phyloP scores from a whole-genome alignment of 2,329 filamentous ascomycete species.

The Lithohypha guttulata region DNA sequence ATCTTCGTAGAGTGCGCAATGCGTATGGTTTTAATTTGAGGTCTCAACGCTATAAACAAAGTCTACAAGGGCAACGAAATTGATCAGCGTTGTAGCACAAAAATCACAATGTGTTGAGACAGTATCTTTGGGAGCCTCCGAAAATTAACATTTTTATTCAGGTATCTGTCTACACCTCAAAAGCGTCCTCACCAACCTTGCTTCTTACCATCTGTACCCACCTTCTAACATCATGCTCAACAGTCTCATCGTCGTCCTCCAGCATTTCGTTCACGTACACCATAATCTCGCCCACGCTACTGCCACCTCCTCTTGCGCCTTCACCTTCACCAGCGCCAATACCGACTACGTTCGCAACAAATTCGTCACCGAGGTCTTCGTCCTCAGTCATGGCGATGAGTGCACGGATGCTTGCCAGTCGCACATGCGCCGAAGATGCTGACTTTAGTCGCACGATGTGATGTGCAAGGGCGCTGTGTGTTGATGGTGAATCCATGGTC shows the following conservation, averaged over 20 bases:
- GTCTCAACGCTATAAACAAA: too few species aligned
- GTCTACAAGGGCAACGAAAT: too few species aligned
- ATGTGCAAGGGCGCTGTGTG: constrained; percentile 81
- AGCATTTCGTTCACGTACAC: constrained; percentile 91
- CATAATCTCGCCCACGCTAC: constrained; percentile 59
- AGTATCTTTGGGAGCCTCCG: too few species aligned
- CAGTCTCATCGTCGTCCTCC: constrained; percentile 89
- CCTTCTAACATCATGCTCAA: constrained; percentile 76
- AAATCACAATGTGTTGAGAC: too few species aligned
- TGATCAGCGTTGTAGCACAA: too few species aligned
- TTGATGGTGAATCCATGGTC: constrained; percentile 60
- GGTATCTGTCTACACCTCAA: constrained; percentile 16
- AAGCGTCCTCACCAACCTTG: constrained; percentile 67
- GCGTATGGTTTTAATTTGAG: too few species aligned
- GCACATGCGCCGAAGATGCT: constrained; percentile 57
- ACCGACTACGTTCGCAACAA: constrained; percentile 48
- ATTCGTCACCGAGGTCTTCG: constrained; percentile 70
- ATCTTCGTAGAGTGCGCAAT: too few species aligned
- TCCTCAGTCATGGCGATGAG: constrained; percentile 66
- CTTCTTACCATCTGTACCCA: constrained; percentile 89
- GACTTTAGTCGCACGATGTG: constrained; percentile 64
- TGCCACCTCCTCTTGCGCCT: constrained; percentile 15
- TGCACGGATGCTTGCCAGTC: constrained; percentile 71
- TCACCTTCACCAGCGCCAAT: constrained; percentile 11
- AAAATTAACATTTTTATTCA: too few species aligned